Conservation (phyloP, 441 rosid genomes). For the Syzygium malaccense region DNA sequence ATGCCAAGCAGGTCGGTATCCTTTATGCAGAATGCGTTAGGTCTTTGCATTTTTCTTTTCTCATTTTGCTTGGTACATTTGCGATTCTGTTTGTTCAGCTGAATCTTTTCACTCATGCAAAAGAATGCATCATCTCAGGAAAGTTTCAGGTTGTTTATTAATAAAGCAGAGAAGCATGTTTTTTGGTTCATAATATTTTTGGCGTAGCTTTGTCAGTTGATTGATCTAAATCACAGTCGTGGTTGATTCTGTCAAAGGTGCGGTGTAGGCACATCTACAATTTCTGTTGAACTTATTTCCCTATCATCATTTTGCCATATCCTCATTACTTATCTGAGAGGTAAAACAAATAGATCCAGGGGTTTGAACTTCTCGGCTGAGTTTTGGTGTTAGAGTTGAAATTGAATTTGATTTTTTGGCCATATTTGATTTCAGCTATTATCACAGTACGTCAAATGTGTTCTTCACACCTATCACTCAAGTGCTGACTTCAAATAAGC, state of each 20-base stretch:
- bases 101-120: background rate
- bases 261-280: background rate
- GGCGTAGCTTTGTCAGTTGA: background rate
- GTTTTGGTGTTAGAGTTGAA: background rate
- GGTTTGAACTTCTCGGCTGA: background rate
- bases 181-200: background rate
- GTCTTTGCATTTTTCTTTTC: background rate
- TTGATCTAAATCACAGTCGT: background rate
- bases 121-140: background rate
- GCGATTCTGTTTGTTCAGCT: background rate
- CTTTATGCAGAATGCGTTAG: background rate
- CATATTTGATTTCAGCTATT: background rate
- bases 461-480: background rate
- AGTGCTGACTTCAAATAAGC: background rate
- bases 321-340: background rate
- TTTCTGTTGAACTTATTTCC: background rate
- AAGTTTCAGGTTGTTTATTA: background rate
- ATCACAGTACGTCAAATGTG: background rate
- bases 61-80: background rate
- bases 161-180: background rate
- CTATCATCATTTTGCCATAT: background rate
- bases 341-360: background rate
- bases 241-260: background rate
- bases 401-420: background rate
- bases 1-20: conserved; percentile 38